Base-by-base conservation (phyloP, 75 land plant genomes). In the Pinus taeda region DNA sequence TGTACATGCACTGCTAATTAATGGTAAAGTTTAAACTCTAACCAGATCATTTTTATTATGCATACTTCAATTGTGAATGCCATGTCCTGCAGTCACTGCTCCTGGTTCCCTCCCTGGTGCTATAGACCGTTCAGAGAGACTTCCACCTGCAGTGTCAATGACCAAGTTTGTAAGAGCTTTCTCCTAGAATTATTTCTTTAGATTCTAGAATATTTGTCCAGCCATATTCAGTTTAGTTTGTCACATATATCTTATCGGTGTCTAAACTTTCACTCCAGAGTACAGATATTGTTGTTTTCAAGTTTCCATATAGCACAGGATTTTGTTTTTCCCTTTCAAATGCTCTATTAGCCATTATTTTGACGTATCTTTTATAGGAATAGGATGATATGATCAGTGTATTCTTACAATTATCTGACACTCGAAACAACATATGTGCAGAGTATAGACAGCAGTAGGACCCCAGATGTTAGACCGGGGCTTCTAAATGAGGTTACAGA, bases 381-480 rank as follows among this genome's bases (percentile, higher is more conserved):
- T 42, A 42, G 6, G 45, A 42, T 42, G 45, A 42, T 42, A 42
- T 42, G 45, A 42, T 42, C 45, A 4, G 6, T 39, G 6, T 1
- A 67, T 67, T 36, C 49, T 37, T 67, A 67, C 49, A 39, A 67
- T 15, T 7, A 20, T 66, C n/a, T 67, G 15, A 67, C 45, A 67
- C 33, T 36, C 6, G 45, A 36, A 21, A 67, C 71, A 67, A 42
- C 5, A 42, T 42, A 6, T 42, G 45, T 83, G 82, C 83, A 93
- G 93, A 79, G 65, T 29, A 77, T 84, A 66, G 97, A 94, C 8
- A 83, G 74, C 64, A 88, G 79, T 60, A 77, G 92, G 56, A 70
- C 82, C 2, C 57, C 74, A 20, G 97, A 94, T 33, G 85, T 85
- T 24, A 94, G 92, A 71, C 97, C 97, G 0, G 0, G 26, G 26